phyloP scores from a whole-genome alignment of 768 basidiomycete genomes.

The Calocybe indica region DNA sequence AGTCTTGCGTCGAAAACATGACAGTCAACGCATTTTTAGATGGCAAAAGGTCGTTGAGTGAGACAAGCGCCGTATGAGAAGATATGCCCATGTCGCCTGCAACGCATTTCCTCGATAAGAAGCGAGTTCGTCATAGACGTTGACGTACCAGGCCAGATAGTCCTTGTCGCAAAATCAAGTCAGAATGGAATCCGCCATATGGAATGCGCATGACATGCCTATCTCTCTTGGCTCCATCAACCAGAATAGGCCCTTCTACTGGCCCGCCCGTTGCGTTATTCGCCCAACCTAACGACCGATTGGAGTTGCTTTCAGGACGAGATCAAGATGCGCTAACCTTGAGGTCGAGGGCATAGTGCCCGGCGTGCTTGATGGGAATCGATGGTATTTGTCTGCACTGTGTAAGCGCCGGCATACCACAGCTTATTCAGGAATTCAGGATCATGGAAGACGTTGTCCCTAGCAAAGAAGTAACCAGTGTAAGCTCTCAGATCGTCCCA shows the following conservation, averaged over 20 bases:
- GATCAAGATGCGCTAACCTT: slow-evolving; percentile 6
- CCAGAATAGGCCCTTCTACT: slow-evolving; percentile 43
- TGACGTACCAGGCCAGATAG: slow-evolving; percentile 18
- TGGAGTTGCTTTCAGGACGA: not conserved
- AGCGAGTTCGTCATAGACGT: not conserved
- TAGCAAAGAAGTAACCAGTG: slow-evolving; percentile 40
- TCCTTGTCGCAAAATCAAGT: slow-evolving; percentile 14
- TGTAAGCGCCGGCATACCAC: slow-evolving; percentile 54
- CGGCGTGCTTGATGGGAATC: slow-evolving; percentile 27
- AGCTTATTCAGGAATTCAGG: slow-evolving; percentile 40
- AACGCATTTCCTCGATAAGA: not conserved
- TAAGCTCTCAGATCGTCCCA: slow-evolving; percentile 39
- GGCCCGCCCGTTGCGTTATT: slow-evolving; percentile 44
- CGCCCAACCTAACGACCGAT: slow-evolving; percentile 30
- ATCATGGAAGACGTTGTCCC: slow-evolving; percentile 36
- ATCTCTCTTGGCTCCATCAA: slow-evolving; percentile 50
- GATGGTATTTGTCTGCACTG: slow-evolving; percentile 45
- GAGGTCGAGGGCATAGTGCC: slow-evolving; percentile 20
- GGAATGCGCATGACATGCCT: slow-evolving; percentile 20
- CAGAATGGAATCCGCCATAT: not conserved
- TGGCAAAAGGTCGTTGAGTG: slow-evolving; percentile 26
- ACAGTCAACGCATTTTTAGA: slow-evolving; percentile 42
- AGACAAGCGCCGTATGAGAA: slow-evolving; percentile 28
- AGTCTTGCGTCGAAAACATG: slow-evolving; percentile 43
- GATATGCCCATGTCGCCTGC: slow-evolving; percentile 38